Evolutionary conservation across 2,329 filamentous ascomycete species (phyloP).

Genomic region (Aspergillus carbonarius): DNA sequence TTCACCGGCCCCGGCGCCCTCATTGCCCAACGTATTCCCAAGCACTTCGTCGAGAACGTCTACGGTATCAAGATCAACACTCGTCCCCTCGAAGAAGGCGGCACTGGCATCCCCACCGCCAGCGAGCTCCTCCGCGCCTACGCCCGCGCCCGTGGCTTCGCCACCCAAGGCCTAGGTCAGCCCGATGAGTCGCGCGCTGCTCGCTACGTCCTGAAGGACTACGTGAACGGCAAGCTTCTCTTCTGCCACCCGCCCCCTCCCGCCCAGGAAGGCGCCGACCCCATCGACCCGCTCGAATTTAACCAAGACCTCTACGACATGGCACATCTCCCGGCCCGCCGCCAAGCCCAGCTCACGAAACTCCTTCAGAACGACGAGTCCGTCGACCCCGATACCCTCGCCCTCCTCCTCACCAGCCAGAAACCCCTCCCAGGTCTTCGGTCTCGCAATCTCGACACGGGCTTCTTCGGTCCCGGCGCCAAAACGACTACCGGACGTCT

Average conservation of each 20-base stretch:
- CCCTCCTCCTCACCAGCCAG: conserved; percentile 27
- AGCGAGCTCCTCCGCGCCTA: conserved; percentile 84
- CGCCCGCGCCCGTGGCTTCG: conserved; percentile 84
- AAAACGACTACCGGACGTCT: conserved; percentile 63
- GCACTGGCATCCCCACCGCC: conserved; percentile 80
- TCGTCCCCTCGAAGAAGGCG: conserved; percentile 83
- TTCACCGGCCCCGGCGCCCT: conserved; percentile 83
- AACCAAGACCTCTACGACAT: conserved; percentile 87
- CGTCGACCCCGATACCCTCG: conserved; percentile 18
- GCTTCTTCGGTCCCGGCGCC: conserved; percentile 75
- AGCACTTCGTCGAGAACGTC: conserved; percentile 83
- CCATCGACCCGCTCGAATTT: conserved; percentile 72
- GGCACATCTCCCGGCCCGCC: conserved; percentile 76
- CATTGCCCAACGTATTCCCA: conserved; percentile 80
- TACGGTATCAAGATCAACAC: conserved; percentile 89
- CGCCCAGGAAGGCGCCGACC: conserved; percentile 30
- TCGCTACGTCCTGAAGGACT: conserved; percentile 89
- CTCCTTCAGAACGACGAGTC: conserved; percentile 29
- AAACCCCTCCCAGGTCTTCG: conserved; percentile 64
- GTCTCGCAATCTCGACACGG: conserved; percentile 74
- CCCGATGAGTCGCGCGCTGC: conserved; percentile 93
- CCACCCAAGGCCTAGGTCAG: conserved; percentile 82
- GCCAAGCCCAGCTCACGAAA: conserved; percentile 59
- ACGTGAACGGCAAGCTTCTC: conserved; percentile 91
- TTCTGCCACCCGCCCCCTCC: conserved; percentile 83